Percentiles rank a stretch among this genome's conserved stretches.
phyloP scores from a whole-genome alignment of 805 yeast species.

The Saccharomyces cerevisiae region DNA sequence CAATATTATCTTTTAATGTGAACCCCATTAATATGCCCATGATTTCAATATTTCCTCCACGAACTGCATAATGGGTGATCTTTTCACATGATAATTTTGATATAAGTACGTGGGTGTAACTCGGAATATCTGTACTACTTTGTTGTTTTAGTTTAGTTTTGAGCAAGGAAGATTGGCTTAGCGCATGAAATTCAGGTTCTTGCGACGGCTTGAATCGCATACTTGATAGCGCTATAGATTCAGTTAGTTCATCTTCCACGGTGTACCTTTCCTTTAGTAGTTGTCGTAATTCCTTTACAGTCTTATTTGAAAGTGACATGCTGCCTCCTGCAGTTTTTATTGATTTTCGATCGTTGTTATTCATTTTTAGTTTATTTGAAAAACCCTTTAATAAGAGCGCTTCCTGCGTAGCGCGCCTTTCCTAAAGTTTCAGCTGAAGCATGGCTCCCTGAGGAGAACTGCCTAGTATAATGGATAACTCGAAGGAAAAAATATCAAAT shows the following conservation, averaged over 20 bases:
- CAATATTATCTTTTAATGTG: conserved; percentile 44
- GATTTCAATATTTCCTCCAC: conserved; percentile 82
- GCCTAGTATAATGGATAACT: not conserved
- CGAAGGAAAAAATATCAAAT: not conserved
- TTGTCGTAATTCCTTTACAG: not conserved
- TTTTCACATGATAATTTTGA: conserved; percentile 66
- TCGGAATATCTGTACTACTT: conserved; percentile 3
- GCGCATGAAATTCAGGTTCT: not conserved
- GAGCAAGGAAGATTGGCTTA: not conserved
- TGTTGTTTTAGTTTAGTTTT: not conserved
- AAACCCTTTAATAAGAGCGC: not conserved
- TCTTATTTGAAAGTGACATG: not conserved
- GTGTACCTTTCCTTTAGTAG: not conserved
- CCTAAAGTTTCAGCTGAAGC: not conserved
- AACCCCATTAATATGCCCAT: conserved; percentile 94
- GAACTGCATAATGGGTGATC: conserved; percentile 70
- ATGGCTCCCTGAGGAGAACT: not conserved
- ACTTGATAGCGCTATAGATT: not conserved
- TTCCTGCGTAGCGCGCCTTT: not conserved
- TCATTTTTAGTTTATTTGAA: not conserved
- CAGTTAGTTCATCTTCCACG: not conserved
- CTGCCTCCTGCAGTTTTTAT: not conserved
- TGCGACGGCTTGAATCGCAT: not conserved
- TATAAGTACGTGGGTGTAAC: conserved; percentile 29
- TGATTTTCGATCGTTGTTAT: not conserved